A percentile compares a stretch with the other conserved stretches of the same genome.
Conservation (phyloP, 2,329 filamentous ascomycete genomes). For the Amesomyces nigricolor region DNA sequence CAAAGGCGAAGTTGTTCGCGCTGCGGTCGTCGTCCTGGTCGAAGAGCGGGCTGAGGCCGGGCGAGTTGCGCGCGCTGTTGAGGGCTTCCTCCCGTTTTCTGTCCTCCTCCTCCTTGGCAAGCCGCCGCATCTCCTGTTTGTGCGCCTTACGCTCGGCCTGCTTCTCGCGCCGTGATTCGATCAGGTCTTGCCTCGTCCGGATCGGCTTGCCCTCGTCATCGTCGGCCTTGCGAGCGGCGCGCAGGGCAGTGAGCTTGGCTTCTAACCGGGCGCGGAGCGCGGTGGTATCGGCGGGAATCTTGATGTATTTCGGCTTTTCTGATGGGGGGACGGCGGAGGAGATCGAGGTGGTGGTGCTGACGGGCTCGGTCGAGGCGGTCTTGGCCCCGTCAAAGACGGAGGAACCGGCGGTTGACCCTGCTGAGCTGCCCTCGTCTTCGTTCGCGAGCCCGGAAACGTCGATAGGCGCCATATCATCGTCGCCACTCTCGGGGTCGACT, state of each 20-base stretch:
- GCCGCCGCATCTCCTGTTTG: slow-evolving; percentile 76
- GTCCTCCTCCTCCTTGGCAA: slow-evolving; percentile 76
- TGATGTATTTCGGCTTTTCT: slow-evolving; percentile 60
- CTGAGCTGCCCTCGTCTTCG: slow-evolving; percentile 38
- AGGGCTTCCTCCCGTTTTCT: slow-evolving; percentile 57
- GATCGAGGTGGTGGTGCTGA: slow-evolving; percentile 60
- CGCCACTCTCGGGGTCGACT: slow-evolving; percentile 30
- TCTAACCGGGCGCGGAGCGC: slow-evolving; percentile 73
- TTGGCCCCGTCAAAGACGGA: slow-evolving; percentile 53
- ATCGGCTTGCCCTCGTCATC: slow-evolving; percentile 75
- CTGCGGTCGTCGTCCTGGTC: slow-evolving; percentile 42
- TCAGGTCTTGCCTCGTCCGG: slow-evolving; percentile 81
- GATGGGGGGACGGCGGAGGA: slow-evolving; percentile 59
- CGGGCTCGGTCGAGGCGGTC: slow-evolving; percentile 39
- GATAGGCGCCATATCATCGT: slow-evolving; percentile 37
- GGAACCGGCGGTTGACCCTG: slow-evolving; percentile 40
- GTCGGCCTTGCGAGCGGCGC: slow-evolving; percentile 81
- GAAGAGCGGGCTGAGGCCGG: slow-evolving; percentile 50
- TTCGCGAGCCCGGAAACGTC: slow-evolving; percentile 46
- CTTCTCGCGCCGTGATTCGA: slow-evolving; percentile 82
- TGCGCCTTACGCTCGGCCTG: slow-evolving; percentile 79
- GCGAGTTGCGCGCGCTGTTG: slow-evolving; percentile 54
- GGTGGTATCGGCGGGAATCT: slow-evolving; percentile 64
- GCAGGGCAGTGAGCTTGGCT: slow-evolving; percentile 77
- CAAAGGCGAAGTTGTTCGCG: slow-evolving; percentile 75